These are phyloP conservation scores for Logfia minima DNA, from an alignment of 129 eudicot genomes.

Conservation along the genomic window DNA sequence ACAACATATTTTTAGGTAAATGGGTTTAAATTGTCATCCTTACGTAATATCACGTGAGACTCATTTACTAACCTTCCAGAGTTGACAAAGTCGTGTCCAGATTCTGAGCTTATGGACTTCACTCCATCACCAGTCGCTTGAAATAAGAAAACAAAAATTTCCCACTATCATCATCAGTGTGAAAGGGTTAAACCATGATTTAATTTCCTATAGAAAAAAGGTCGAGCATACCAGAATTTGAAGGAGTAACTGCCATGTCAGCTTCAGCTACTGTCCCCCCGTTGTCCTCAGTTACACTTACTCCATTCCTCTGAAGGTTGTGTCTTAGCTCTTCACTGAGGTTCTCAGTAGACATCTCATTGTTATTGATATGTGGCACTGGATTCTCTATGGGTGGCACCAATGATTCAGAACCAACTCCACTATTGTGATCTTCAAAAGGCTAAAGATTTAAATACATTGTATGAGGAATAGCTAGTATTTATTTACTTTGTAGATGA, in stretches of 20 bases:
- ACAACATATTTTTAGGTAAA: neutral
- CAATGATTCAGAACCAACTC: constrained; percentile 44
- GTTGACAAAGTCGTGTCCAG: constrained; percentile 48
- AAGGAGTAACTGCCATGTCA: constrained; percentile 50
- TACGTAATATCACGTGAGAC: neutral
- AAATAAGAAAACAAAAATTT: constrained; percentile 19
- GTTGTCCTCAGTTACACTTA: constrained; percentile 31
- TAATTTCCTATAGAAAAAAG: neutral
- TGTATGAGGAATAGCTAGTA: constrained; percentile 20
- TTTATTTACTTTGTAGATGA: neutral
- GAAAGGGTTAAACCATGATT: constrained; percentile 3
- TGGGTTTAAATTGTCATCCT: neutral
- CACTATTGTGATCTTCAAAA: constrained; percentile 44
- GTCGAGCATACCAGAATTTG: constrained; percentile 58
- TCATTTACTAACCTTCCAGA: constrained; percentile 61
- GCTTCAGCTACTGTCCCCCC: constrained; percentile 32
- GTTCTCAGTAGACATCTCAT: constrained; percentile 34
- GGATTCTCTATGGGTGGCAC: constrained; percentile 49
- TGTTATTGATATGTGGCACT: constrained; percentile 25
- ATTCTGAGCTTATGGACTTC: constrained; percentile 64
- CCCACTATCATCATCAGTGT: neutral
- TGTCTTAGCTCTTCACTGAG: constrained; percentile 40
- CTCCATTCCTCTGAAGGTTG: constrained; percentile 39
- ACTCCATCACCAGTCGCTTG: constrained; percentile 40
- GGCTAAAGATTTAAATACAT: constrained; percentile 43